Evolutionary conservation across 495 filamentous ascomycete species (phyloP).

Genomic region (Hypoxylon fragiforme): DNA sequence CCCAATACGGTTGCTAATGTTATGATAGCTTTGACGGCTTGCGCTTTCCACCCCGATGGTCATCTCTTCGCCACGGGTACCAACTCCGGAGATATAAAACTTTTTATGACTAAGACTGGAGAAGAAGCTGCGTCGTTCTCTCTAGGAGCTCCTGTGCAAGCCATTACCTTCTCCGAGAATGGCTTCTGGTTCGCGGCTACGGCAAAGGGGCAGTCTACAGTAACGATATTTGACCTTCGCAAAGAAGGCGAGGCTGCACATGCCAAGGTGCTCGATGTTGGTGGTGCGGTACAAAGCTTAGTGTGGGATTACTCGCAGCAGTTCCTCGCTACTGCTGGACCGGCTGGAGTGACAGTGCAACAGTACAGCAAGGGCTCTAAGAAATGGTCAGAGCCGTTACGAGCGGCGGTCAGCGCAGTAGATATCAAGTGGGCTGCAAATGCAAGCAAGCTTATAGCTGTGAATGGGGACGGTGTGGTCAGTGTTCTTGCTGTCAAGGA

Average conservation of each 20-base stretch:
- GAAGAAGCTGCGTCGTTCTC: slow-evolving; percentile 70
- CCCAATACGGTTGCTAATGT: slow-evolving; percentile 39
- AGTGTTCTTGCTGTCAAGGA: slow-evolving; percentile 60
- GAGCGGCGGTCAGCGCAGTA: slow-evolving; percentile 70
- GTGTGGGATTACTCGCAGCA: slow-evolving; percentile 95
- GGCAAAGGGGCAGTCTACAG: slow-evolving; percentile 68
- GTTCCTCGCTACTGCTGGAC: slow-evolving; percentile 81
- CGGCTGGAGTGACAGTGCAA: slow-evolving; percentile 80
- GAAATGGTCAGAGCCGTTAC: slow-evolving; percentile 84
- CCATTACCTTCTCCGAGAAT: slow-evolving; percentile 90
- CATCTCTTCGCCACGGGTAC: slow-evolving; percentile 88
- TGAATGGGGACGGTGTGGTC: slow-evolving; percentile 74
- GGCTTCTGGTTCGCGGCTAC: slow-evolving; percentile 91
- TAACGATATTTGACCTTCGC: slow-evolving; percentile 89
- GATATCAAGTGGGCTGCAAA: slow-evolving; percentile 75
- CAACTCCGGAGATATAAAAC: slow-evolving; percentile 72
- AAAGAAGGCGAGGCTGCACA: slow-evolving; percentile 75
- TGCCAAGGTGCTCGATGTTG: slow-evolving; percentile 81
- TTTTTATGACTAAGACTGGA: slow-evolving; percentile 81
- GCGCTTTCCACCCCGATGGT: slow-evolving; percentile 92
- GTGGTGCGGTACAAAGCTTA: slow-evolving; percentile 69
- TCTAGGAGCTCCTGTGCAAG: slow-evolving; percentile 66
- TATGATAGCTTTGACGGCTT: slow-evolving; percentile 71
- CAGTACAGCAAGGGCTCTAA: slow-evolving; percentile 83
- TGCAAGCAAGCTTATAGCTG: slow-evolving; percentile 71